These are phyloP conservation scores for Chrysoporthe austroafricana DNA, from an alignment of 2,329 filamentous ascomycete genomes.

Conservation along the genomic window DNA sequence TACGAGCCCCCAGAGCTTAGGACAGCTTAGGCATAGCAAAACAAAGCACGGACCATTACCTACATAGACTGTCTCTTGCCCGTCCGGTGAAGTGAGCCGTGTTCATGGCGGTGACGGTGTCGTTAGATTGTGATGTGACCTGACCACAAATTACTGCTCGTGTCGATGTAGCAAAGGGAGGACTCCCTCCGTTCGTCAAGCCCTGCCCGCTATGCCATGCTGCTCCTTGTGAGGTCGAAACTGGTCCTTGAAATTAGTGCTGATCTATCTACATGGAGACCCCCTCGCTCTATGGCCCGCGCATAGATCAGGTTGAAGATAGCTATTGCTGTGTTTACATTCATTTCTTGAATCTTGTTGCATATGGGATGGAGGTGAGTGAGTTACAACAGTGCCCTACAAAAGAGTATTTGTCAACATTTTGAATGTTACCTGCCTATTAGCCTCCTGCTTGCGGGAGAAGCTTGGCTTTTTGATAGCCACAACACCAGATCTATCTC, in stretches of 20 bases:
- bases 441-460: not conserved
- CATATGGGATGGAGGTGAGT: not conserved
- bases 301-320: no score
- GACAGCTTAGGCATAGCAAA: not conserved
- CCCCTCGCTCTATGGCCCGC: no score
- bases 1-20: not conserved
- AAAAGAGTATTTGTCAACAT: not conserved
- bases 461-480: slow-evolving; percentile 6
- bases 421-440: not conserved
- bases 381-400: not conserved
- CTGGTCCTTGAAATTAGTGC: not conserved
- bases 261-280: not conserved
- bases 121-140: not conserved
- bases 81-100: not conserved
- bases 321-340: not conserved
- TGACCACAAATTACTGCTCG: not conserved
- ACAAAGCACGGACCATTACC: not conserved
- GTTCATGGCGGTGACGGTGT: not conserved
- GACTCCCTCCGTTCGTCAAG: no score
- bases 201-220: no score
- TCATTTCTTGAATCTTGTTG: not conserved
- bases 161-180: not conserved
- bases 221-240: not conserved
- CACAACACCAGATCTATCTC: slow-evolving; percentile 2
- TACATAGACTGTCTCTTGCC: not conserved